Percentiles rank a stretch among this genome's conserved stretches.
Evolutionary conservation across 2,329 filamentous ascomycete species (phyloP).

Genomic region (Penicillium carneum): DNA sequence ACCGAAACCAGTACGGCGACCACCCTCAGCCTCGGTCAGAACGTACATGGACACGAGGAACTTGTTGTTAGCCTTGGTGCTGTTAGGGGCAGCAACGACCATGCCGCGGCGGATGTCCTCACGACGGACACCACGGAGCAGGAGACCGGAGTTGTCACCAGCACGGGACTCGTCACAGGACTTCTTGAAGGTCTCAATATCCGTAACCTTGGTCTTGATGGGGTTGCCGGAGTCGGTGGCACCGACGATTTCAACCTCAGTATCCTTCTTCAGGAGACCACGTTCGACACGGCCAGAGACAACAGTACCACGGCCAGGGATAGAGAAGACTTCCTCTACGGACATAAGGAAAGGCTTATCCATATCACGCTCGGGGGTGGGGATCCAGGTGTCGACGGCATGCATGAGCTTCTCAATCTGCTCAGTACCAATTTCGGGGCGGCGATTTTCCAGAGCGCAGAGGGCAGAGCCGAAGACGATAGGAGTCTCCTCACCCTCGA

Average conservation of each 20-base stretch:
- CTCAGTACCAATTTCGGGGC: conserved; percentile 81
- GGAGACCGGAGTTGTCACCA: conserved; percentile 96
- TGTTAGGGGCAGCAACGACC: conserved; percentile 85
- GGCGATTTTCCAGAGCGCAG: conserved; percentile 86
- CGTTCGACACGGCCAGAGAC: conserved; percentile 97
- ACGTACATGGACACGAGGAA: conserved; percentile 97
- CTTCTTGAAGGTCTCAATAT: conserved; percentile 99
- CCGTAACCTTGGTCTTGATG: conserved; percentile 99
- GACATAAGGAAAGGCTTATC: conserved; percentile 99
- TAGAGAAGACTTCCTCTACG: conserved; percentile 90
- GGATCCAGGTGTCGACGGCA: conserved; percentile 94
- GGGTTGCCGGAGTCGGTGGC: conserved; percentile 70
- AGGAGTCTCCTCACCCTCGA: conserved; percentile 96
- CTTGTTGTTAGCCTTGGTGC: conserved; percentile 84
- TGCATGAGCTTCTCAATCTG: conserved; percentile 92
- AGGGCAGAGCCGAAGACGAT: conserved; percentile 97
- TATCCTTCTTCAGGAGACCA: conserved; percentile 89
- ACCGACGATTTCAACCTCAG: conserved; percentile 92
- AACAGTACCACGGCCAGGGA: conserved; percentile 92
- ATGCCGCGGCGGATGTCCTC: conserved; percentile 95
- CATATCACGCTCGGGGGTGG: conserved; percentile 88
- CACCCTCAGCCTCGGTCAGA: conserved; percentile 95
- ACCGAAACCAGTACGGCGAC: conserved; percentile 92
- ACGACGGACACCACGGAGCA: conserved; percentile 93
- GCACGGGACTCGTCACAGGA: conserved; percentile 95